phyloP scores from a whole-genome alignment of 1,284 basidiomycete species.

The Flammula alnicola region DNA sequence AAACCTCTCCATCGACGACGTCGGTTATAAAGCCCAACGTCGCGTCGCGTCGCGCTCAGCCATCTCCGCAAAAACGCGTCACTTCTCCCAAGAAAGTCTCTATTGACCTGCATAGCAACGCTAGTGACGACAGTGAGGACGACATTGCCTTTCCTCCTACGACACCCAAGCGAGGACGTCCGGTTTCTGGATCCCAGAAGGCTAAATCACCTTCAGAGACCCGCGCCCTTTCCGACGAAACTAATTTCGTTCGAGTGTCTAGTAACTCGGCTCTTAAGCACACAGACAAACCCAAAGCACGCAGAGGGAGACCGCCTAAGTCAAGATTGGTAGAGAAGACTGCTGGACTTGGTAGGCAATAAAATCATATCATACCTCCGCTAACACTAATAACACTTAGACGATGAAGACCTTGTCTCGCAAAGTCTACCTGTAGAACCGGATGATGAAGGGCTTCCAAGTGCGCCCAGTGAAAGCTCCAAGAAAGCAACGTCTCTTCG shows the following conservation, averaged over 20 bases:
- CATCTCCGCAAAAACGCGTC: conserved; percentile 3
- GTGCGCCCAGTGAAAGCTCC: background rate
- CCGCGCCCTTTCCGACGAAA: conserved; percentile 5
- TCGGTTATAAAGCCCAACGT: conserved; percentile 4
- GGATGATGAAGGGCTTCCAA: background rate
- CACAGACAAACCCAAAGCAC: background rate
- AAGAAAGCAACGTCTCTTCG: background rate
- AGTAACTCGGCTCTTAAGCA: background rate
- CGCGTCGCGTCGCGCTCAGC: conserved; percentile 11
- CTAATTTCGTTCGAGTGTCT: background rate
- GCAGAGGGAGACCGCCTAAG: background rate
- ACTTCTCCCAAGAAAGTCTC: background rate
- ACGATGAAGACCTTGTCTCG: background rate
- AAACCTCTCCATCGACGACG: background rate
- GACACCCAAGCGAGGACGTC: background rate
- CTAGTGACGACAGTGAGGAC: background rate
- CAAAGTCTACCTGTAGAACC: background rate
- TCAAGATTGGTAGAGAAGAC: background rate
- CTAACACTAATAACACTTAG: background rate
- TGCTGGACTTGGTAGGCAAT: background rate
- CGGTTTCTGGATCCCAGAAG: too few species aligned
- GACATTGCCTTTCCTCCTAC: background rate
- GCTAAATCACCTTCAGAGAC: background rate
- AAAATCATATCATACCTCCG: background rate
- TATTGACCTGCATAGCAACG: background rate